Conservation (phyloP, 306 rosid species). For the Alnus glutinosa region DNA sequence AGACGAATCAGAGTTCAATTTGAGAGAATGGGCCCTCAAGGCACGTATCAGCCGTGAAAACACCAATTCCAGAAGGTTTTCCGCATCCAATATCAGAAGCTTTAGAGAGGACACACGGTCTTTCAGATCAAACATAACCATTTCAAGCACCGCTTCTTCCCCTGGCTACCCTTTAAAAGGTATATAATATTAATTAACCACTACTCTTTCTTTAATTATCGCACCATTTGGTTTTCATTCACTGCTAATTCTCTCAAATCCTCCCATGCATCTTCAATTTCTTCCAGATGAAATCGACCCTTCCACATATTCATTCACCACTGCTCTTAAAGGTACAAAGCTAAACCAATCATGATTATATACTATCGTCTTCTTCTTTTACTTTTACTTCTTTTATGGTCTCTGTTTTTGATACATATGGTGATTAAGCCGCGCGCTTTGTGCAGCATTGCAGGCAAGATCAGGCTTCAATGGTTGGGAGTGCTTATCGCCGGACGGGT, state of each 20-base stretch:
- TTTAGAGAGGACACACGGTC: constrained; percentile 80
- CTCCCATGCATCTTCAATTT: background rate
- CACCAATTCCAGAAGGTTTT: constrained; percentile 66
- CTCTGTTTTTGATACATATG: constrained; percentile 1
- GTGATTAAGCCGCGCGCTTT: background rate
- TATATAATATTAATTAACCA: background rate
- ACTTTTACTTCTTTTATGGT: background rate
- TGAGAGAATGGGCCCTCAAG: constrained; percentile 68
- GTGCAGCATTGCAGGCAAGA: constrained; percentile 85
- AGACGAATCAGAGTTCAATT: constrained; percentile 72
- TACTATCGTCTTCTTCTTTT: too few species aligned
- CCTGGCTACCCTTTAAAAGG: constrained; percentile 84
- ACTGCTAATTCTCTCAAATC: constrained; percentile 1
- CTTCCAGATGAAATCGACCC: constrained; percentile 91
- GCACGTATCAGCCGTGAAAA: constrained; percentile 54
- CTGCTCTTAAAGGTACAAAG: constrained; percentile 74
- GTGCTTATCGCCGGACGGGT: constrained; percentile 79
- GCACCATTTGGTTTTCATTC: background rate
- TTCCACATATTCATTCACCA: constrained; percentile 81
- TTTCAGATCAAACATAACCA: constrained; percentile 73
- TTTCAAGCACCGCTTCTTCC: constrained; percentile 92
- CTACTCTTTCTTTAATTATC: background rate
- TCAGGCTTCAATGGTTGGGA: constrained; percentile 68
- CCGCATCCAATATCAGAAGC: constrained; percentile 86
- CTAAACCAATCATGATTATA: background rate